phyloP scores from a whole-genome alignment of 176 grass and related monocot species.

The Canna indica region DNA sequence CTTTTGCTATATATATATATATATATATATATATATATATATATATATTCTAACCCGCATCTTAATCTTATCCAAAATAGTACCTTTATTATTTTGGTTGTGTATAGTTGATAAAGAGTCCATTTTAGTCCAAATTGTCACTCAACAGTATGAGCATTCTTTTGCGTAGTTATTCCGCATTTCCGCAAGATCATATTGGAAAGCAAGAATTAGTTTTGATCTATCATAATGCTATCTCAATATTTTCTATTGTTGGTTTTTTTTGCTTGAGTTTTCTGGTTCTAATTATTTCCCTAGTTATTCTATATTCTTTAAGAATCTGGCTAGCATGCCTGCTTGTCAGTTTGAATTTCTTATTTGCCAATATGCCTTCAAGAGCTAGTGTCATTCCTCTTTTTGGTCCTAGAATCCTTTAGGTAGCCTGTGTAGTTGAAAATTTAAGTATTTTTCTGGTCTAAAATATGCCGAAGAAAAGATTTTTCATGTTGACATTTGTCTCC shows the following conservation, averaged over 20 bases:
- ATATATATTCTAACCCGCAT: background rate
- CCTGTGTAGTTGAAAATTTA: too few relatives aligned
- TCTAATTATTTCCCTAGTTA: background rate
- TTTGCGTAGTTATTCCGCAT: background rate
- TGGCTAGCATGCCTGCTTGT: background rate
- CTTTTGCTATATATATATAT: background rate
- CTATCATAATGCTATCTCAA: background rate
- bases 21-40: too few relatives aligned
- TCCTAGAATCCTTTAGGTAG: too few relatives aligned
- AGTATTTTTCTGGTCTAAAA: too few relatives aligned
- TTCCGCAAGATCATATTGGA: background rate
- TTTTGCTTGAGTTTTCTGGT: background rate
- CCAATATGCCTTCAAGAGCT: too few relatives aligned
- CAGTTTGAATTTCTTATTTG: too few relatives aligned
- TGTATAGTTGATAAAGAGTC: background rate
- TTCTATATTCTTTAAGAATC: background rate
- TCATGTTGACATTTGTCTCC: too few relatives aligned
- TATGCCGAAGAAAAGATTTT: too few relatives aligned
- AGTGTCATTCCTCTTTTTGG: too few relatives aligned
- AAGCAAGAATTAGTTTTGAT: background rate
- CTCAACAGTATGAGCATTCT: background rate
- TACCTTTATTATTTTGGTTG: background rate
- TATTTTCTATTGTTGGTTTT: background rate
- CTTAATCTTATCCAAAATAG: background rate
- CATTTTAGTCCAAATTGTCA: background rate